phyloP scores from a whole-genome alignment of 1,284 basidiomycete genomes.

The Cryptococcus sp. region DNA sequence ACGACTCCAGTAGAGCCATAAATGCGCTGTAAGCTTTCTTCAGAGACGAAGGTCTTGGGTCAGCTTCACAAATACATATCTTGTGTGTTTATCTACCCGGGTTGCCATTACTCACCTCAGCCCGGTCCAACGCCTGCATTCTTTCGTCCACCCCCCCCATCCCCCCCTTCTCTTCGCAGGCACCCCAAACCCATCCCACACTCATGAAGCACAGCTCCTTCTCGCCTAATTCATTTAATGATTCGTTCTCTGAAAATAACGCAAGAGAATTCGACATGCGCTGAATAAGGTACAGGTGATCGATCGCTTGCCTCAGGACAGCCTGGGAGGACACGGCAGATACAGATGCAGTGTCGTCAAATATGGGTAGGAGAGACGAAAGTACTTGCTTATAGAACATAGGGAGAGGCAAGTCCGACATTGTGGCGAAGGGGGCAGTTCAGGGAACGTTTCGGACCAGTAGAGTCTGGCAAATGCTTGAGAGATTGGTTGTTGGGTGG shows the following conservation, averaged over 20 bases:
- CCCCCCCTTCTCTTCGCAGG: conserved; percentile 66
- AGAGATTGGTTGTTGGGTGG: too few relatives aligned
- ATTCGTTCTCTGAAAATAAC: conserved; percentile 83
- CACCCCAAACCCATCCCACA: conserved; percentile 67
- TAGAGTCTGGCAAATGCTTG: too few relatives aligned
- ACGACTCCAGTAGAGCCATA: conserved; percentile 59
- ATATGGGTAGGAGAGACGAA: conserved; percentile 36
- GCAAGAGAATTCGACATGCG: conserved; percentile 55
- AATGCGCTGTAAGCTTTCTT: conserved; percentile 64
- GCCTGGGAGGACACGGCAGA: conserved; percentile 27
- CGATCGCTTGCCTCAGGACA: conserved; percentile 25
- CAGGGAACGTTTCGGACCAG: too few relatives aligned
- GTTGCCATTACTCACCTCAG: conserved; percentile 58
- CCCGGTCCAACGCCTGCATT: conserved; percentile 56
- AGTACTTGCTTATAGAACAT: conserved; percentile 41
- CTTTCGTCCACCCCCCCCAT: conserved; percentile 61
- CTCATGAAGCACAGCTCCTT: conserved; percentile 74
- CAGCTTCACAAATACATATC: neutral
- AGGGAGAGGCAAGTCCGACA: conserved; percentile 42
- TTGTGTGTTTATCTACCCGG: too few relatives aligned
- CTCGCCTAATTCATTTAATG: conserved; percentile 77
- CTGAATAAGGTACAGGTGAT: conserved; percentile 46
- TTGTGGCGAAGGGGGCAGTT: too few relatives aligned
- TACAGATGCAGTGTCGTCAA: conserved; percentile 38
- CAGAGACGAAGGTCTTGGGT: conserved; percentile 4